Evolutionary conservation across 2,329 filamentous ascomycete genomes (phyloP).

Genomic region (Talaromyces sp.): DNA sequence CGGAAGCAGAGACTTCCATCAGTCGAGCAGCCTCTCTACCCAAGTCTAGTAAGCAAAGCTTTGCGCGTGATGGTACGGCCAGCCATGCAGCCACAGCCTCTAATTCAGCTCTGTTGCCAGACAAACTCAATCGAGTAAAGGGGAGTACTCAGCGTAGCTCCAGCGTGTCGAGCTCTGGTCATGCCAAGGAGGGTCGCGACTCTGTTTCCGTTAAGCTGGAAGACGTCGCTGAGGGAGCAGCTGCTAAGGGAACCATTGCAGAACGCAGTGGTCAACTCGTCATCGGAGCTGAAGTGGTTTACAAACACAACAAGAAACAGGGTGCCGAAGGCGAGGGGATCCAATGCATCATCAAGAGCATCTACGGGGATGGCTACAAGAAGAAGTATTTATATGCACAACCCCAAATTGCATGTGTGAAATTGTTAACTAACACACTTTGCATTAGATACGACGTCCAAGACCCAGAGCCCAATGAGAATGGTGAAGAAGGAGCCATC

Average conservation of each 20-base stretch:
- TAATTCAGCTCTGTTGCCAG: conserved; percentile 32
- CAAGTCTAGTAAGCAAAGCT: conserved; percentile 48
- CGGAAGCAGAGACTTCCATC: conserved; percentile 44
- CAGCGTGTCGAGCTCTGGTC: conserved; percentile 44
- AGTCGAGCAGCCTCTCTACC: conserved; percentile 36
- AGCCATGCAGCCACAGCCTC: conserved; percentile 47
- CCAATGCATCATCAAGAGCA: conserved; percentile 71
- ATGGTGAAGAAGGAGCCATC: conserved; percentile 56
- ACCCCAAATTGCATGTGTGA: neutral
- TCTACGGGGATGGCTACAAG: conserved; percentile 69
- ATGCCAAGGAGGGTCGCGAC: conserved; percentile 35
- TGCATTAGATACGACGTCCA: conserved; percentile 67
- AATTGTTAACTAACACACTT: neutral
- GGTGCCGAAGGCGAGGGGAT: conserved; percentile 59
- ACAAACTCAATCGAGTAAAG: conserved; percentile 46
- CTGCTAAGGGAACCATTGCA: conserved; percentile 42
- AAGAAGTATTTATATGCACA: conserved; percentile 49
- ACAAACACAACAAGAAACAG: conserved; percentile 51
- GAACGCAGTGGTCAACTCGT: conserved; percentile 45
- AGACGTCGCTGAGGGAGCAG: conserved; percentile 41
- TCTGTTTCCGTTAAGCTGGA: conserved; percentile 40
- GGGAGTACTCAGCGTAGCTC: conserved; percentile 38
- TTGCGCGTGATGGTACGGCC: conserved; percentile 43
- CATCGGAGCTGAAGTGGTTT: conserved; percentile 50
- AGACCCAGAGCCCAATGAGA: conserved; percentile 72